Base-by-base conservation (phyloP, 352 stramenopile genomes). In the Pythium rishiriense region DNA sequence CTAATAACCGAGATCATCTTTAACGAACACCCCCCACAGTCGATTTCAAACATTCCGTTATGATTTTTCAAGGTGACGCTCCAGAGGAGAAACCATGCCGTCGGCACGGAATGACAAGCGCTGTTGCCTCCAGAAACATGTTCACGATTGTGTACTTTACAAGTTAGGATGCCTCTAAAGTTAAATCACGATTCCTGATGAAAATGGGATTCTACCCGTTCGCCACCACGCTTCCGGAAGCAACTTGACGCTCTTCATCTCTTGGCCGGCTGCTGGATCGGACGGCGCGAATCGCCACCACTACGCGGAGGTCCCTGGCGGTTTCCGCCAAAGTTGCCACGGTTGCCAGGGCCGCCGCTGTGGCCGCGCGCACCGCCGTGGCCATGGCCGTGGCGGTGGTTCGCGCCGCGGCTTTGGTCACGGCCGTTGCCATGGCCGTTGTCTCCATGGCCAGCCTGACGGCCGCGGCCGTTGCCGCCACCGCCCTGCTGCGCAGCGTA, bases 101-200 rank as follows among this genome's bases (percentile, higher is more conserved):
- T n/a, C n/a, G n/a, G n/a, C n/a, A n/a, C n/a, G n/a, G n/a, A n/a
- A n/a, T n/a, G n/a, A n/a, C n/a, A n/a, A n/a, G n/a, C n/a, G n/a
- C n/a, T 24, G 53, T 48, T 22, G 9, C 4, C 0, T 29, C 12
- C 47, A 58, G 31, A 37, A 37, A 37, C 11, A 37, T 37, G 31
- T 68, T 58, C 58, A 62, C 61, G 42, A 62, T 62, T 56, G 33
- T 58, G 22, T 68, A 58, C 61, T 68, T 68, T 67, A 67, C 60
- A 55, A 41, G 50, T 29, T 54, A 33, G 26, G 46, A 21, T 67
- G n/a, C 60, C 41, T 67, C 60, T 67, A 61, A 67, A 67, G 60
- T 67, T 67, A 67, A n/a, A 67, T 51, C 60, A 61, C 43, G 33
- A 61, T 49, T 60, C 50, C 25, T 33, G 14, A 25, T 60, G 26